Evolutionary conservation across 208 protist genomes (phyloP).

Genomic region (Crithidia mellificae): DNA sequence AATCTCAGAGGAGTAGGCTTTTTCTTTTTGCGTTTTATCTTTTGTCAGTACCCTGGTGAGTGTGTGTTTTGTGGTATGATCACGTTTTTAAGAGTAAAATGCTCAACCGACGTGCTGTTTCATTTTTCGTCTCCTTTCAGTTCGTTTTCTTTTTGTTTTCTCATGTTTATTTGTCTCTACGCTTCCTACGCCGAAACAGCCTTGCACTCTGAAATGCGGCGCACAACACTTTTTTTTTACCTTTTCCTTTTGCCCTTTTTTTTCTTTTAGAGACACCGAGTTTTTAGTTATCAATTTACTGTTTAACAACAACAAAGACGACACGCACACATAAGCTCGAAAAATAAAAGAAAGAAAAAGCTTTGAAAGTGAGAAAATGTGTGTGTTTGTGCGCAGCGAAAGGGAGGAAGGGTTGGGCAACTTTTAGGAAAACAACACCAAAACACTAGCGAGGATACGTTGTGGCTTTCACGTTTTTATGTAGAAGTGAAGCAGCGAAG

Average conservation of each 20-base stretch:
- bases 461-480: background rate
- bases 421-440: background rate
- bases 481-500: background rate
- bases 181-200: background rate
- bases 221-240: background rate
- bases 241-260: background rate
- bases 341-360: background rate
- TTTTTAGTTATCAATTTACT: too few relatives aligned
- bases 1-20: background rate
- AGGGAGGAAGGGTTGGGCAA: background rate
- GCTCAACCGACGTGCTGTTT: background rate
- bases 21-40: too few relatives aligned
- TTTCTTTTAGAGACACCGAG: too few relatives aligned
- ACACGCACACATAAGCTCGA: too few relatives aligned
- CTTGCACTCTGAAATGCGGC: background rate
- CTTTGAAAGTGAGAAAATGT: too few relatives aligned
- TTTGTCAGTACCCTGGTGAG: background rate
- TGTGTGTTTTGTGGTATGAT: background rate
- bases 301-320: too few relatives aligned
- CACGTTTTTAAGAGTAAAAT: background rate
- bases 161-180: background rate
- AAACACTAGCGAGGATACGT: background rate
- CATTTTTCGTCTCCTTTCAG: slow-evolving; percentile 4
- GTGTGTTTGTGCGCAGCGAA: background rate
- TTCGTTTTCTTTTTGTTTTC: background rate